Evolutionary conservation across 768 basidiomycete genomes (phyloP), one percentile per base, ranked within the genome.

Genomic region (Mycena vulgaris): DNA sequence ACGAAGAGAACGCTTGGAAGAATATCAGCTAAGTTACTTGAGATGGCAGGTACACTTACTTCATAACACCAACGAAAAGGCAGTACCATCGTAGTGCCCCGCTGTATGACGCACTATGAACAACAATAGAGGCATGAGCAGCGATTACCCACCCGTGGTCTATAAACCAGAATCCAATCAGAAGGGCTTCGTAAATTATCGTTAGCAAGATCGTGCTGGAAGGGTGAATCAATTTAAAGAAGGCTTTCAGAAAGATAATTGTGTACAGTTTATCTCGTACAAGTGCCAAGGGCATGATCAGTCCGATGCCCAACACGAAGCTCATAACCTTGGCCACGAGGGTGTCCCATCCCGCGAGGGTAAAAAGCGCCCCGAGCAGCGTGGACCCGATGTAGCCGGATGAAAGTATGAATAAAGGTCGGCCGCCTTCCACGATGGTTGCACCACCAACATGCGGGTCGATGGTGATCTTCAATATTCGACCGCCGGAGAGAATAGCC

Each of bases 111-210:
- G 40, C 33, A 48, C 63, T 30, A 37, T 62, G 40, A 64, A 19
- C 16, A 69, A 11, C 37, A 40, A 11, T 19, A 13, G 10, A 33
- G 11, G 39, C 57, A 33, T 11, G 40, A 45, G 21, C 9, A 28
- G n/a, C 25, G 31, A 25, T 70, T 60, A 86, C 92, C 73, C 79
- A 93, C 95, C 87, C 96, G 79, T 98, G 97, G 77, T 92, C 95
- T 49, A 96, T 90, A 78, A 97, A 98, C 96, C 97, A 98, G 73
- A 98, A 94, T 0, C 95, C 96, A 65, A 98, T 88, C 53, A 98
- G 84, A 27, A 98, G 82, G 11, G 89, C 95, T 80, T 98, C 96
- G 74, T 95, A 97, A 13, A 90, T 78, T 27, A 94, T 74, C 27
- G 95, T 96, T 47, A 97, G 87, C 13, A 93, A 68, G 74, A 97